Percentiles rank a stretch among this genome's conserved stretches.
Evolutionary conservation across 495 filamentous ascomycete species (phyloP).

Genomic region (Barbatosphaeria neglecta): DNA sequence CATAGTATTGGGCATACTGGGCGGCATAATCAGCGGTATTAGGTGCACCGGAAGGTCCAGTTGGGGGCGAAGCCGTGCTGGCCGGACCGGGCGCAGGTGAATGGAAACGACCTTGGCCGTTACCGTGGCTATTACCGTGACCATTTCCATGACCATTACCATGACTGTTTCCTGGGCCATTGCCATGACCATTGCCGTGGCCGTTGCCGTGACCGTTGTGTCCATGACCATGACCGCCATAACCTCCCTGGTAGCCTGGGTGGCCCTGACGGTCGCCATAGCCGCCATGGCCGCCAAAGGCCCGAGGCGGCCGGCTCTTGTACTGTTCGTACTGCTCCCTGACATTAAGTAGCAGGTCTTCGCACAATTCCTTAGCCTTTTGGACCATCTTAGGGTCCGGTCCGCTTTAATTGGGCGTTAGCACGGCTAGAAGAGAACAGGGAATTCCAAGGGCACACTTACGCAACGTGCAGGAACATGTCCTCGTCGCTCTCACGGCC

Average conservation of each 20-base stretch:
- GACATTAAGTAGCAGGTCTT: conserved; percentile 75
- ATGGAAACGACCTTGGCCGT: conserved; percentile 20
- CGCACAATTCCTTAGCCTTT: conserved; percentile 74
- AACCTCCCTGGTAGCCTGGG: conserved; percentile 25
- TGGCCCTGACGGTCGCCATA: conserved; percentile 20
- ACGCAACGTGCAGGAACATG: conserved; percentile 95
- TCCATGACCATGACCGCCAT: conserved; percentile 24
- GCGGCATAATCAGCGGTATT: conserved; percentile 52
- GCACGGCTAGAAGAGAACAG: conserved; percentile 1
- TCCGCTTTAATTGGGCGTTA: conserved; percentile 47
- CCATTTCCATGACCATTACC: conserved; percentile 25
- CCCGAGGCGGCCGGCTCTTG: conserved; percentile 71
- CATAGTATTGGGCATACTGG: conserved; percentile 79
- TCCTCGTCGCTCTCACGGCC: conserved; percentile 82
- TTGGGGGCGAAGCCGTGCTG: conserved; percentile 18
- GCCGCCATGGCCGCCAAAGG: conserved; percentile 37
- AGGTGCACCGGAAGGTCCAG: conserved; percentile 21
- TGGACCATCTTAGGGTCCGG: conserved; percentile 81
- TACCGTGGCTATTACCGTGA: conserved; percentile 5
- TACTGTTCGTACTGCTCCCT: conserved; percentile 76
- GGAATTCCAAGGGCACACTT: conserved; percentile 21
- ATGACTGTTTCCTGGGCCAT: too few species aligned
- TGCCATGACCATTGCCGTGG: conserved; percentile 23
- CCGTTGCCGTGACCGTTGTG: conserved; percentile 27
- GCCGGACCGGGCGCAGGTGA: conserved; percentile 24